A percentile compares a stretch with the other conserved stretches of the same genome.
These are phyloP conservation scores for Dovyalis caffra DNA, from an alignment of 345 rosid genomes.

Conservation along the genomic window DNA sequence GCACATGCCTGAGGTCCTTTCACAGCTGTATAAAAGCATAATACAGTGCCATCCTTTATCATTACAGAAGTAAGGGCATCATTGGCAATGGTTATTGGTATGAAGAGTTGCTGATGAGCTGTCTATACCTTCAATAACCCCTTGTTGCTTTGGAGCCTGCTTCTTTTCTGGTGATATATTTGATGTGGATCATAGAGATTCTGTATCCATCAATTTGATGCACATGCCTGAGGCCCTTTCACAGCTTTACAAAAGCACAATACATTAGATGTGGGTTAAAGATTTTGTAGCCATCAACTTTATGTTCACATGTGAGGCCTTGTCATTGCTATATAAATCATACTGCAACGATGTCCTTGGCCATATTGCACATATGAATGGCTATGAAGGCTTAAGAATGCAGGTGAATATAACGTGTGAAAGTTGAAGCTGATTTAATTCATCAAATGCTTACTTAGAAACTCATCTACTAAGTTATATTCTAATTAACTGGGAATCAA, in stretches of 20 bases:
- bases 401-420: not conserved
- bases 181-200: not conserved
- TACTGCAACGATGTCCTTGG: not conserved
- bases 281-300: not conserved
- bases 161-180: not conserved
- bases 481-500: too few relatives aligned
- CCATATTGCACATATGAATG: not conserved
- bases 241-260: not conserved
- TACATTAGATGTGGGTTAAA: not conserved
- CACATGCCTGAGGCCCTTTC: not conserved
- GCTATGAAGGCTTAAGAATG: not conserved
- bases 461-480: not conserved
- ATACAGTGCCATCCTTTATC: not conserved
- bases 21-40: not conserved
- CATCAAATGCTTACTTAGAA: not conserved
- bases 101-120: slow-evolving; percentile 1
- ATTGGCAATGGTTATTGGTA: not conserved
- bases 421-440: not conserved
- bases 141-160: not conserved
- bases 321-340: not conserved
- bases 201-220: not conserved
- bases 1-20: not conserved
- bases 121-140: not conserved
- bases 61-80: not conserved
- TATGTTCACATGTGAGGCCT: not conserved